Percentiles rank a stretch among this genome's conserved stretches.
Evolutionary conservation across 2,329 filamentous ascomycete genomes (phyloP).

Genomic region (Fusarium mangiferae): DNA sequence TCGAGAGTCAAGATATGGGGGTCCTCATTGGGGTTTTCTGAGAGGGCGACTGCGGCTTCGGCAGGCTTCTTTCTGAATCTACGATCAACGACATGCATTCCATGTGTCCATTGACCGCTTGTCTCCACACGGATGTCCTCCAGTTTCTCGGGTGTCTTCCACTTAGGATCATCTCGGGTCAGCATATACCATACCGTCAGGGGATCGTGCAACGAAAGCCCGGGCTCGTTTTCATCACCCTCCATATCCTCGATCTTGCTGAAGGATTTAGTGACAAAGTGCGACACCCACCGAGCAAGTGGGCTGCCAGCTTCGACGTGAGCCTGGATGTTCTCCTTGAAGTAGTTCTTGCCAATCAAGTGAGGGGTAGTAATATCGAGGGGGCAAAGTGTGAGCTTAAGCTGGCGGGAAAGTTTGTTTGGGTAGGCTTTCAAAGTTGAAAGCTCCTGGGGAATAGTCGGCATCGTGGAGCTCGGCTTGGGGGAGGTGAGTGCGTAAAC

Average conservation of each 20-base stretch:
- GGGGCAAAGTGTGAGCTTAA: conserved; percentile 78
- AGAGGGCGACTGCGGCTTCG: conserved; percentile 52
- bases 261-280: conserved; percentile 78
- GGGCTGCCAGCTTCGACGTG: conserved; percentile 73
- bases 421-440: conserved; percentile 71
- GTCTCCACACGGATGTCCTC: conserved; percentile 94
- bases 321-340: conserved; percentile 65
- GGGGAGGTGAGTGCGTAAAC: conserved; percentile 81
- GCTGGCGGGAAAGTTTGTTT: conserved; percentile 65
- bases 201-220: conserved; percentile 79
- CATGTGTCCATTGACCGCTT: conserved; percentile 90
- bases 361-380: conserved; percentile 82
- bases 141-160: conserved; percentile 65
- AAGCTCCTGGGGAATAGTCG: conserved; percentile 66
- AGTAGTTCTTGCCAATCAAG: conserved; percentile 69
- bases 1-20: conserved; percentile 54
- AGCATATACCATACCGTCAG: conserved; percentile 83
- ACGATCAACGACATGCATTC: conserved; percentile 87
- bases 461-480: conserved; percentile 82
- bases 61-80: conserved; percentile 67
- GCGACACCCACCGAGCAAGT: conserved; percentile 76
- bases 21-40: conserved; percentile 55
- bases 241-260: conserved; percentile 73
- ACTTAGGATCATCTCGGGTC: conserved; percentile 66
- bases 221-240: conserved; percentile 66